Evolutionary conservation across 805 yeast species (phyloP), one percentile per base, ranked within the genome.

Genomic region (Candida corydali): DNA sequence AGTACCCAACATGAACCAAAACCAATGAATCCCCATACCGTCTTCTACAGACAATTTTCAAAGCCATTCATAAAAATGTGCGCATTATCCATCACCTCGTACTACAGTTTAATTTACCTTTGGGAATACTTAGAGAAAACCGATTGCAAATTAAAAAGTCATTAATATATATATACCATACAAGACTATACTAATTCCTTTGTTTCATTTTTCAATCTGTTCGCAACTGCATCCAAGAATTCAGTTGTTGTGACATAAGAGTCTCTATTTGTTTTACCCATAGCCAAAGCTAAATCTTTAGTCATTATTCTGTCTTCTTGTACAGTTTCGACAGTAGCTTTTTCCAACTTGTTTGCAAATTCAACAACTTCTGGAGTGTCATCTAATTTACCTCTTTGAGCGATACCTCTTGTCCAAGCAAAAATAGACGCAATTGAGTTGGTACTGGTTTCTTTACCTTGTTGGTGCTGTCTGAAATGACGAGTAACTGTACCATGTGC

Each of bases 401-500:
- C 78, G 37, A 84, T 61, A 55, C 91, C 93, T 63, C 89, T 75
- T n/a, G 88, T 59, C 93, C 93, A 84, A 20, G 93, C 93, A 50
- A 82, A 84, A 40, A 84, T 84, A 14, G 88, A 81, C 4, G 93
- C 93, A 59, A 84, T 84, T 6, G 93, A 83, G 64, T 84, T 84
- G 37, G 93, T 84, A 4, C 89, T 82, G 7, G 93, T 84, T 57
- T 82, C 86, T 55, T 82, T 80, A 44, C 91, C 91, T 54, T 77
- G 77, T 63, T 84, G 91, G 51, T 80, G 78, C 60, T 78, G 84
- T 75, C 91, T 80, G 66, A 69, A 84, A 56, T 84, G 93, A 75
- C 93, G 80, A 22, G 93, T 84, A 44, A 84, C 93, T 12, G 93
- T 84, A 50, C 93, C 93, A 54, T 84, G 93, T 23, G 93, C 93